phyloP scores from a whole-genome alignment of 179 eudicot genomes.

The Actinidia chinensis region DNA sequence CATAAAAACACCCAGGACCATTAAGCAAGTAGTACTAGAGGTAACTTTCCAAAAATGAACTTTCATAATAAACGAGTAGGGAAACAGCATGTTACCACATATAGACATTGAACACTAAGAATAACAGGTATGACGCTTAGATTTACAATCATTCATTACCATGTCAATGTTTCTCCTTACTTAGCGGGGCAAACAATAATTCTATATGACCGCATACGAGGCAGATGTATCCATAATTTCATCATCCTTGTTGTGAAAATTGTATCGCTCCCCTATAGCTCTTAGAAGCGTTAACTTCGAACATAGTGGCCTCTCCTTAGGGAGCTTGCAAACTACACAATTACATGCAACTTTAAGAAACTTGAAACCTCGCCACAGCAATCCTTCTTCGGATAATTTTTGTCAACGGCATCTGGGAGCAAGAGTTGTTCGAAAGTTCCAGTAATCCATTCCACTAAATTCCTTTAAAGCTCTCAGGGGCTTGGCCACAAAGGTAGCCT shows the following conservation, averaged over 20 bases:
- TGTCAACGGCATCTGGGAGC: slow-evolving; percentile 55
- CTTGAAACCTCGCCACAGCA: slow-evolving; percentile 63
- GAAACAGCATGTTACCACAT: no score
- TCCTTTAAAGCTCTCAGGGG: slow-evolving; percentile 73
- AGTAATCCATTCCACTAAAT: slow-evolving; percentile 71
- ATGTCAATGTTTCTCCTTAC: no score
- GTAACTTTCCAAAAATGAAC: no score
- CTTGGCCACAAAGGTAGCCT: slow-evolving; percentile 53
- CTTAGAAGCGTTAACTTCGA: slow-evolving; percentile 65
- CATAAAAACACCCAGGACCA: no score
- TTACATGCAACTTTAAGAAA: slow-evolving; percentile 68
- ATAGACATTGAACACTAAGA: no score
- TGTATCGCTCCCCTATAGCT: slow-evolving; percentile 75
- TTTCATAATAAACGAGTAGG: no score
- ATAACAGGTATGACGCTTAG: no score
- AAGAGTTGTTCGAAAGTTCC: slow-evolving; percentile 35
- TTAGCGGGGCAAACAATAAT: no score
- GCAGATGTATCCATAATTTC: slow-evolving; percentile 51
- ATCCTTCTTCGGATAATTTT: slow-evolving; percentile 44
- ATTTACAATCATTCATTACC: no score
- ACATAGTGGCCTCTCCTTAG: slow-evolving; percentile 93
- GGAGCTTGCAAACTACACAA: slow-evolving; percentile 53
- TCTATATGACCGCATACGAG: no score
- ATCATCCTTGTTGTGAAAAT: slow-evolving; percentile 67
- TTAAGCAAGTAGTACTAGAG: no score